Evolutionary conservation across 495 filamentous ascomycete genomes (phyloP).

Genomic region (Achaetomiella virescens): DNA sequence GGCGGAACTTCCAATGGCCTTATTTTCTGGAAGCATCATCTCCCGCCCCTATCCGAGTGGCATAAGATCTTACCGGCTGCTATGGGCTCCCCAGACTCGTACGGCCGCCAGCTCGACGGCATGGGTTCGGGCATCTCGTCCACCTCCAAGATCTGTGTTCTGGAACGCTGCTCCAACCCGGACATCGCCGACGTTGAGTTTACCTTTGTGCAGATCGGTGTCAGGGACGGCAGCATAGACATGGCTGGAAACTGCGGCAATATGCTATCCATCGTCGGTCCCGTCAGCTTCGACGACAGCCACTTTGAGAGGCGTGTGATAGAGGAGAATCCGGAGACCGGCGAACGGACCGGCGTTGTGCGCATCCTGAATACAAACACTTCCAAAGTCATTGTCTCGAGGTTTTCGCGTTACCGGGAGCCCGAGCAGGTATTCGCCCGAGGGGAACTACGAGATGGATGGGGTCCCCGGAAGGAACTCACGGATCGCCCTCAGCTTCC

Average conservation of each 20-base stretch:
- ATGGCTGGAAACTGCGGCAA: slow-evolving; percentile 69
- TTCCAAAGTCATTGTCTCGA: slow-evolving; percentile 40
- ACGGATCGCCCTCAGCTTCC: slow-evolving; percentile 54
- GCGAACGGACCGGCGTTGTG: slow-evolving; percentile 32
- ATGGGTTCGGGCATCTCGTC: slow-evolving; percentile 65
- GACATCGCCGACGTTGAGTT: slow-evolving; percentile 62
- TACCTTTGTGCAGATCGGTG: slow-evolving; percentile 63
- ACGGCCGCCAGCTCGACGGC: slow-evolving; percentile 65
- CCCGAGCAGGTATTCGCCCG: slow-evolving; percentile 34
- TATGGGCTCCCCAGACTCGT: slow-evolving; percentile 63
- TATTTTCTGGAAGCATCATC: slow-evolving; percentile 52
- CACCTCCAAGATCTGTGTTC: slow-evolving; percentile 65
- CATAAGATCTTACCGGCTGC: slow-evolving; percentile 50
- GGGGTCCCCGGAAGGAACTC: slow-evolving; percentile 58
- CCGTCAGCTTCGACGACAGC: slow-evolving; percentile 54
- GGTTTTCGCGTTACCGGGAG: slow-evolving; percentile 42
- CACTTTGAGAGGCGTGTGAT: slow-evolving; percentile 31
- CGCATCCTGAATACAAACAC: slow-evolving; percentile 48
- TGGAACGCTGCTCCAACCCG: slow-evolving; percentile 40
- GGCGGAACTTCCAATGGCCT: slow-evolving; percentile 68
- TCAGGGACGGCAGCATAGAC: slow-evolving; percentile 53
- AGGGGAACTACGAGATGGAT: slow-evolving; percentile 57
- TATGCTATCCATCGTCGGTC: slow-evolving; percentile 62
- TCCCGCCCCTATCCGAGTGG: slow-evolving; percentile 47
- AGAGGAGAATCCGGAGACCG: slow-evolving; percentile 17